Evolutionary conservation across 2,329 filamentous ascomycete genomes (phyloP), one percentile per base, ranked within the genome.

Genomic region (Scorias spongiosa): DNA sequence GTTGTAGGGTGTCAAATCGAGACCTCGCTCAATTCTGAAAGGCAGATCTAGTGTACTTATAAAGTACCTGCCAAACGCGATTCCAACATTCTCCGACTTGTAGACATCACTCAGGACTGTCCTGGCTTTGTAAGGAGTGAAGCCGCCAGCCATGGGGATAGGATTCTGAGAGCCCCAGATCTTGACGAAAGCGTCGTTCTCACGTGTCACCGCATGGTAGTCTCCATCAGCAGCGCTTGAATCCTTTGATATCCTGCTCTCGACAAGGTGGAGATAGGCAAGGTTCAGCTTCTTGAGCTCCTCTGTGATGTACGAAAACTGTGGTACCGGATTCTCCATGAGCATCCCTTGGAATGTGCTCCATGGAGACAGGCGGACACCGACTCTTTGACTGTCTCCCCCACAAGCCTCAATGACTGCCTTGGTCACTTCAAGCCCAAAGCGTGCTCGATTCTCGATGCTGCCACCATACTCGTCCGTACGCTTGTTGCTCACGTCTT

Each of bases 331-430:
- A 39, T 83, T 66, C 0, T 55, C 47, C 74, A 81, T 80, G 30
- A 63, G 62, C 77, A 82, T 78, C 12, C 69, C 70, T 45, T 81
- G 74, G 60, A 76, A 81, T 0, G 60, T 59, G 39, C 68, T 71
- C 59, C 69, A 81, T 0, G 78, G 79, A 1, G 67, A 74, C 2
- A 82, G 59, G 1, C 78, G 71, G 14, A 81, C 68, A 0, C 68
- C 74, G n/a, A 56, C 52, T 39, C 49, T 49, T 1, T 71, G 64
- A 2, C 64, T 63, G 1, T 76, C 67, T 0, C 68, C 53, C 0
- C 75, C 76, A 14, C 71, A 57, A 0, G 71, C 67, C 0, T 61
- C 59, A 0, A 61, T 57, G 5, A 73, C 66, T 0, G 70, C 71
- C 29, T 68, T 60, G 0, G 71, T 62, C 10, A 74, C 66, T 50